phyloP scores from a whole-genome alignment of 306 rosid genomes.

The Vicia villosa region DNA sequence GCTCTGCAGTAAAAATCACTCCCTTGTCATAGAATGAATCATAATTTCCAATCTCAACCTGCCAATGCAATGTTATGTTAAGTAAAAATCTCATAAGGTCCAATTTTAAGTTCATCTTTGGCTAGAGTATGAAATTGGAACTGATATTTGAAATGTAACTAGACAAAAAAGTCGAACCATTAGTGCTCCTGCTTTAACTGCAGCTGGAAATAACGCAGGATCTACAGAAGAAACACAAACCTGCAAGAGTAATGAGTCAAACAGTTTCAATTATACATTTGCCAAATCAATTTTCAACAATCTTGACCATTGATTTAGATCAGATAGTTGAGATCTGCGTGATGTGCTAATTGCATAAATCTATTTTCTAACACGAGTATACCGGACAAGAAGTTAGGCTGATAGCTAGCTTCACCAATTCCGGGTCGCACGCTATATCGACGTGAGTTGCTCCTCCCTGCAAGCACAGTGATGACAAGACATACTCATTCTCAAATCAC shows the following conservation, averaged over 20 bases:
- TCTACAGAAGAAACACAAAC: constrained; percentile 93
- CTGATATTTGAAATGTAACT: constrained; percentile 23
- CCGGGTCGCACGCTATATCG: constrained; percentile 95
- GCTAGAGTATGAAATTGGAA: constrained; percentile 10
- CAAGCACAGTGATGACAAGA: constrained; percentile 2
- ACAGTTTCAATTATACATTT: neutral
- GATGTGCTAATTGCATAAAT: no score
- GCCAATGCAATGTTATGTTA: constrained; percentile 32
- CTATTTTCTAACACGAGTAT: constrained; percentile 9
- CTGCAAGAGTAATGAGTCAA: constrained; percentile 47
- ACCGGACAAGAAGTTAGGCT: constrained; percentile 89
- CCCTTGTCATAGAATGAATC: constrained; percentile 88
- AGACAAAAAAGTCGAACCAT: constrained; percentile 58
- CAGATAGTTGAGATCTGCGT: neutral
- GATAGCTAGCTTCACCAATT: constrained; percentile 83
- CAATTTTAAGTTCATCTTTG: constrained; percentile 10
- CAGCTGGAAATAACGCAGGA: constrained; percentile 66
- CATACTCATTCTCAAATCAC: constrained; percentile 1
- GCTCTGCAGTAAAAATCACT: constrained; percentile 73
- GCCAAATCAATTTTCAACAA: neutral
- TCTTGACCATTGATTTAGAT: neutral
- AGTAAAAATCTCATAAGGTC: neutral
- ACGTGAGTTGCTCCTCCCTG: constrained; percentile 98
- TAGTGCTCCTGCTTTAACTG: constrained; percentile 89
- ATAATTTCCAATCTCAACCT: constrained; percentile 96